Base-by-base conservation (phyloP, 768 basidiomycete genomes). In the Naganishia onofrii region DNA sequence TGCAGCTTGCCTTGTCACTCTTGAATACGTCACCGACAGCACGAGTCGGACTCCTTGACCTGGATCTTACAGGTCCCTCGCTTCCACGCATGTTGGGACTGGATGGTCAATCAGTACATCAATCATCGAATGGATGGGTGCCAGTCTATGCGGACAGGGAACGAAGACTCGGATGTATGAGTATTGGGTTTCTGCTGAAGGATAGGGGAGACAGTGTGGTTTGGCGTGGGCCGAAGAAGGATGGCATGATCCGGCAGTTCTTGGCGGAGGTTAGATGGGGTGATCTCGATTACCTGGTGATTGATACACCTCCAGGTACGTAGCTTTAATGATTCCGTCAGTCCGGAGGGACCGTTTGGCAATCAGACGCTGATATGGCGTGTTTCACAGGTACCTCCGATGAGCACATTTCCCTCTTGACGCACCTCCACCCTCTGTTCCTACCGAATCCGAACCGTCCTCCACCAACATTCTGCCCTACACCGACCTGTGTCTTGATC, bases 161-260 rank as follows among this genome's bases (percentile, higher is more conserved):
- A 26, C 84, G 84, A 31, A 83, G 93, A 74, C 79, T 99, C 70
- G 89, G 88, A 15, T 93, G 92, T 80, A 99, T 99, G 96, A 93
- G 91, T 77, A 93, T 98, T 10, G 96, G 93, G 2, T 97, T 98
- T 81, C 83, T 99, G 74, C 81, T 98, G 75, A 91, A 92, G 83
- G 89, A 88, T 77, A 89, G 88, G 77, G 89, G 88, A 26, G 94
- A 98, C 78, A 92, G 91, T 21, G 93, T 99, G 55, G 92, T 99
- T 1, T 99, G 96, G 96, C 84, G 96, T 76, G 96, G 96, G 0
- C 96, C 96, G 57, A 98, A 96, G 85, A 97, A 96, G 85, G 94
- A 94, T 75, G 94, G 90, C 69, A 96, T 96, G 93, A 95, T 97
- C 75, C 84, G 92, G 76, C 94, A 97, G 83, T 96, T 97, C 79